Percentiles rank a stretch among this genome's conserved stretches.
These are phyloP conservation scores for Tetradesmus lagerheimii DNA, from an alignment of 139 green algal species.

Conservation along the genomic window DNA sequence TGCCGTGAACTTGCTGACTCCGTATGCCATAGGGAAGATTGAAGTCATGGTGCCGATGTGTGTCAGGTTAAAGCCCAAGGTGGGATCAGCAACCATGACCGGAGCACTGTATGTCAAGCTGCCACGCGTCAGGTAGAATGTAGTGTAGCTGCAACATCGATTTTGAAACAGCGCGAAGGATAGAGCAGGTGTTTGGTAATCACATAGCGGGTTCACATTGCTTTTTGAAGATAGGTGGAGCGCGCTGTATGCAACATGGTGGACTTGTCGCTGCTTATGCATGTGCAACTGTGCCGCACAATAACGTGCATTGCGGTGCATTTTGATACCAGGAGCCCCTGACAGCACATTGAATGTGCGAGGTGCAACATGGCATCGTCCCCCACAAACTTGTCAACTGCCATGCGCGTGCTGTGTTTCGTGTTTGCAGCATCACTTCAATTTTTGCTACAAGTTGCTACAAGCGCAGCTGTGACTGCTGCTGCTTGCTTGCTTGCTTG, in stretches of 20 bases:
- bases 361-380: no score
- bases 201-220: no score
- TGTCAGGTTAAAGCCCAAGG: constrained; percentile 81
- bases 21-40: constrained; percentile 91
- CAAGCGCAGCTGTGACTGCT: not conserved
- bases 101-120: constrained; percentile 89
- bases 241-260: not conserved
- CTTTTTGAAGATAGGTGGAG: not conserved
- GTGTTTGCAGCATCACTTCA: no score
- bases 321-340: no score
- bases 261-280: not conserved
- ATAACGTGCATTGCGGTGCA: not conserved
- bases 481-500: not conserved
- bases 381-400: no score
- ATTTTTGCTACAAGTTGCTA: no score
- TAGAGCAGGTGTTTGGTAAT: constrained; percentile 53
- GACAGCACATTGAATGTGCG: no score
- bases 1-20: constrained; percentile 59
- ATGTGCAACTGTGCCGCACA: not conserved
- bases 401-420: no score
- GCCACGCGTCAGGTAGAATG: constrained; percentile 92
- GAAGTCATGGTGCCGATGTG: constrained; percentile 88
- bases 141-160: constrained; percentile 73
- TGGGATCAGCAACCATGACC: constrained; percentile 84
- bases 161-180: constrained; percentile 79